Base-by-base conservation (phyloP, 2,329 filamentous ascomycete species). In the Dothideomycetes sp. region DNA sequence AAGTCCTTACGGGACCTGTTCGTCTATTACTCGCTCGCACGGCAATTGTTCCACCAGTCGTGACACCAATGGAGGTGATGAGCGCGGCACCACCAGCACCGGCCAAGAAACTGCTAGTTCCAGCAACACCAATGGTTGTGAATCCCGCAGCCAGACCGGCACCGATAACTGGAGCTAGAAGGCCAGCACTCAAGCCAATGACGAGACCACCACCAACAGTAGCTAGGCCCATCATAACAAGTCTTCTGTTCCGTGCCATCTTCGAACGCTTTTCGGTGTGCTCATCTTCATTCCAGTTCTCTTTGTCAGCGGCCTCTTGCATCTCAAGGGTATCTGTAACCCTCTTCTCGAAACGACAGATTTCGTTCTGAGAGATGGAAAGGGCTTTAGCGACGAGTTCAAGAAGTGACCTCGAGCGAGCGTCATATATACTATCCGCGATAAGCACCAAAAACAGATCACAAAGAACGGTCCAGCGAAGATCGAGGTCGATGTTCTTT, bases 271-370 rank as follows among this genome's bases (percentile, higher is more conserved):
- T 75, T 60, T 94, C 86, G 71, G 96, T 86, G 58, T 96, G 87
- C 49, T 93, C 85, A 9, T 91, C 82, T 60, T 98, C 91, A 50
- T 95, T 93, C 91, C 91, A 98, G 48, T 89, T 94, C 63, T 98
- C 91, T 54, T 89, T 93, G 48, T 87, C 83, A 5, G 86, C 85
- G 33, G 84, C 80, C 61, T 96, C 87, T 63, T 96, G 89, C 86
- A 98, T 95, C 62, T 98, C 91, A 16, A 98, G 68, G 1, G 91
- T 87, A 62, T 98, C 91, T 6, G 91, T 95, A 5, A 98, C 86
- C 39, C 87, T 82, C 65, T 95, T 96, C 64, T 98, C 91, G 55
- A 98, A 98, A 27, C 86, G 80, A 62, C 87, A 94, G 44, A 96
- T 94, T 50, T 98, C 91, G 40, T 93, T 69, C 86, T 85, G 94